Conservation (phyloP, 148 eudicot genomes). For the Mesembryanthemum crystallinum region DNA sequence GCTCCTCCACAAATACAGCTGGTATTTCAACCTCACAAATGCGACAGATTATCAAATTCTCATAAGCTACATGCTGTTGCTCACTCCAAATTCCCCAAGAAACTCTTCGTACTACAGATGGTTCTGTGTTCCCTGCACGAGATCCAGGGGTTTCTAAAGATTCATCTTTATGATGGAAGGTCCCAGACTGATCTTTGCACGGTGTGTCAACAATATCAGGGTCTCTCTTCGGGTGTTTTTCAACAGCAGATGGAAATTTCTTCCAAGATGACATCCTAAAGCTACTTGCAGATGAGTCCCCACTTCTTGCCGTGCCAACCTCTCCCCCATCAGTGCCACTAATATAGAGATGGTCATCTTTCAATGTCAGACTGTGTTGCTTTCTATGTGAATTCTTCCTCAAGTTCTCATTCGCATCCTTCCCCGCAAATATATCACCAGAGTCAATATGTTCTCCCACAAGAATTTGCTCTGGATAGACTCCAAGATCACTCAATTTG, state of each 20-base stretch:
- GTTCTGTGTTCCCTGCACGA: slow-evolving; percentile 42
- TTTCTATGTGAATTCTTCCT: slow-evolving; percentile 40
- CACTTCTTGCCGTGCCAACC: slow-evolving; percentile 69
- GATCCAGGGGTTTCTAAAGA: slow-evolving; percentile 36
- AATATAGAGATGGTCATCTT: slow-evolving; percentile 34
- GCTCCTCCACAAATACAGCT: slow-evolving; percentile 83
- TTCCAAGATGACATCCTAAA: slow-evolving; percentile 94
- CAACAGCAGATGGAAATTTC: slow-evolving; percentile 79
- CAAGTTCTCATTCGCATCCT: slow-evolving; percentile 40
- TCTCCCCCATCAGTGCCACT: slow-evolving; percentile 46
- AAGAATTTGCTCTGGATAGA: slow-evolving; percentile 56
- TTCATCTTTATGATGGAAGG: slow-evolving; percentile 42
- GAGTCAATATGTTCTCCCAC: slow-evolving; percentile 31
- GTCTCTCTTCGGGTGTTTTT: slow-evolving; percentile 48
- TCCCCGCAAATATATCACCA: slow-evolving; percentile 25
- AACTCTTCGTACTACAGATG: slow-evolving; percentile 40
- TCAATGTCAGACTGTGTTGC: slow-evolving; percentile 39
- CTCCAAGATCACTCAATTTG: slow-evolving; percentile 90
- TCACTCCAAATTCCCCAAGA: slow-evolving; percentile 70
- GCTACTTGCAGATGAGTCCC: slow-evolving; percentile 65
- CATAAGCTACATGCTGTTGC: slow-evolving; percentile 54
- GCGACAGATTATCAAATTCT: slow-evolving; percentile 79
- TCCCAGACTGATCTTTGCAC: slow-evolving; percentile 46
- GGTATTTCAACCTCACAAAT: slow-evolving; percentile 99
- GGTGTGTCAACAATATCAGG: slow-evolving; percentile 44